phyloP scores from a whole-genome alignment of 306 rosid species.

The Arachis stenosperma region DNA sequence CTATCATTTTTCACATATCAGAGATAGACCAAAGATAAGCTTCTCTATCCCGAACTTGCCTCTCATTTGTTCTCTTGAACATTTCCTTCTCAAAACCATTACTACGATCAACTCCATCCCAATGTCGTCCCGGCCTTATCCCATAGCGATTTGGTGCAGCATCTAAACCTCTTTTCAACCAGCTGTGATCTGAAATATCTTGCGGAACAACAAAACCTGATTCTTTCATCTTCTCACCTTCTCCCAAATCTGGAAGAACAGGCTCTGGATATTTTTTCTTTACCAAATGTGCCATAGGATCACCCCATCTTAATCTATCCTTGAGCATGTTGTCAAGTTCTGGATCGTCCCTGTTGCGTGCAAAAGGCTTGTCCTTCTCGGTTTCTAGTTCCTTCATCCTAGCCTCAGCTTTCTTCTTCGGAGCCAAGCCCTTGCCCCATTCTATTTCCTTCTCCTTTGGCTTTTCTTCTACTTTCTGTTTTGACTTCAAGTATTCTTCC shows the following conservation, averaged over 20 bases:
- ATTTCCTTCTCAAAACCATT: slow-evolving; percentile 69
- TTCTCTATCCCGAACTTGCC: slow-evolving; percentile 73
- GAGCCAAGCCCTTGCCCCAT: no score
- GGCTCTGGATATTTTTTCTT: no score
- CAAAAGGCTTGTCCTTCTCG: slow-evolving; percentile 91
- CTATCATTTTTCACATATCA: slow-evolving; percentile 61
- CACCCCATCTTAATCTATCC: no score
- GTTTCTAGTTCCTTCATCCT: slow-evolving; percentile 73
- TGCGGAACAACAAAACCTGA: slow-evolving; percentile 59
- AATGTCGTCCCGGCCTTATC: slow-evolving; percentile 87
- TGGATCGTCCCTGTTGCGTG: slow-evolving; percentile 85
- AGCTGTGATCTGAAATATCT: slow-evolving; percentile 82
- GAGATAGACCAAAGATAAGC: slow-evolving; percentile 94
- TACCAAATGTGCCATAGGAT: no score
- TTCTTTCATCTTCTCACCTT: no score
- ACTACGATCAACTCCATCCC: slow-evolving; percentile 96
- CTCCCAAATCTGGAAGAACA: no score
- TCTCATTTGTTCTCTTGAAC: slow-evolving; percentile 78
- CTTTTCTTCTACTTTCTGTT: no score
- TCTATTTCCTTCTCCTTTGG: no score
- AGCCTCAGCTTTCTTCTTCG: neutral
- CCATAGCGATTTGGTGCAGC: slow-evolving; percentile 83
- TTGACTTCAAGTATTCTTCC: neutral
- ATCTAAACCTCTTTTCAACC: slow-evolving; percentile 78
- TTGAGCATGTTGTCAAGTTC: slow-evolving; percentile 75